Percentiles rank a stretch among this genome's conserved stretches.
These are phyloP conservation scores for Carnegiea gigantea DNA, from an alignment of 179 eudicot species.

Conservation along the genomic window DNA sequence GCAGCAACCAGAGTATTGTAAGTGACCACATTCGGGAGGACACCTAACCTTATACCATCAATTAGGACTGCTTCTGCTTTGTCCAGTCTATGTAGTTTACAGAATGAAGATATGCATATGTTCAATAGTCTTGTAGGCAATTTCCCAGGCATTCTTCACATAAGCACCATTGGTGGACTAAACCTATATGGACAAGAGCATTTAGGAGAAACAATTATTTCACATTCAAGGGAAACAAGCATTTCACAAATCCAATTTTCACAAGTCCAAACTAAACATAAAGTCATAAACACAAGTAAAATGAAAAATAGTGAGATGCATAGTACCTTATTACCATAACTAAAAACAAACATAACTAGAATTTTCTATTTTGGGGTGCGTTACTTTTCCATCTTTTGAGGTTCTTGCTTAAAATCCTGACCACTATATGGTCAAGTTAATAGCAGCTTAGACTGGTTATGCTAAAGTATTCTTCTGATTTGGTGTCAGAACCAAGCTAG, in stretches of 20 bases:
- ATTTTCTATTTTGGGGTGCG: too few species aligned
- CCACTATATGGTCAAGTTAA: background rate
- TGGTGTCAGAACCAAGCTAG: too few species aligned
- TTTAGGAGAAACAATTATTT: background rate
- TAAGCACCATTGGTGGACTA: slow-evolving; percentile 19
- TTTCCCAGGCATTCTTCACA: slow-evolving; percentile 37
- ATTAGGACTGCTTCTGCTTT: slow-evolving; percentile 69
- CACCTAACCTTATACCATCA: slow-evolving; percentile 75
- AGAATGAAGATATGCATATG: slow-evolving; percentile 60
- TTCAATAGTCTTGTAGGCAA: slow-evolving; percentile 73
- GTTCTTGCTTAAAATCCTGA: too few species aligned
- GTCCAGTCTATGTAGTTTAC: slow-evolving; percentile 57
- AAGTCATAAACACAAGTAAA: background rate
- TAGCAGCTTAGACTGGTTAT: background rate
- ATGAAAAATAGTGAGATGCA: background rate
- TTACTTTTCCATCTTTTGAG: too few species aligned
- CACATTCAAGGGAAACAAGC: background rate
- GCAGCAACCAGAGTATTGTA: slow-evolving; percentile 75
- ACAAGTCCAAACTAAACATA: background rate
- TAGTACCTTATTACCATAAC: too few species aligned
- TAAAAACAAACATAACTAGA: too few species aligned
- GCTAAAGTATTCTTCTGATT: too few species aligned
- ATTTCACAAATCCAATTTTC: background rate
- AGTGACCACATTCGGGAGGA: slow-evolving; percentile 70
- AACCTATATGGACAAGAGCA: slow-evolving; percentile 19